These are phyloP conservation scores for Cutaneotrichosporon cavernicola DNA, from an alignment of 1,284 basidiomycete species.

Conservation along the genomic window DNA sequence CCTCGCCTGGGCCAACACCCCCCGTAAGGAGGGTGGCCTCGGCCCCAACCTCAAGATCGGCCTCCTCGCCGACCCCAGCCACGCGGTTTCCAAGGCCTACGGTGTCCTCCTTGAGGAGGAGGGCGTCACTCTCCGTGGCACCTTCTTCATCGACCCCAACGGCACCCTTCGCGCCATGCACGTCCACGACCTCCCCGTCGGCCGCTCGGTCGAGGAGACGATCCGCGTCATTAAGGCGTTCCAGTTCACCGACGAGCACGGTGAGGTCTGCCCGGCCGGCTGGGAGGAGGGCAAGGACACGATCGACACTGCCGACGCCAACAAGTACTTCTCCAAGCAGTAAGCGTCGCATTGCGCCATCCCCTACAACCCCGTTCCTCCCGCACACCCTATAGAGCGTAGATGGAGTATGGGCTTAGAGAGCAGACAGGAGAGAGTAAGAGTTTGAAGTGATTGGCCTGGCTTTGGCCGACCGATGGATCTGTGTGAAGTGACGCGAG, in stretches of 20 bases:
- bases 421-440: neutral
- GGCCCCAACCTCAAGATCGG: conserved; percentile 81
- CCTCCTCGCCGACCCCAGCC: conserved; percentile 56
- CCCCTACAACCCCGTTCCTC: neutral
- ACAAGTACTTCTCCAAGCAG: conserved; percentile 68
- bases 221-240: conserved; percentile 84
- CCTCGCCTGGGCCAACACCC: conserved; percentile 77
- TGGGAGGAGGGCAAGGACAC: conserved; percentile 59
- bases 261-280: conserved; percentile 86
- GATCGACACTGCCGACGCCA: conserved; percentile 57
- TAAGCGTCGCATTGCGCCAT: conserved; percentile 32
- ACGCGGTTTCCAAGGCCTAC: conserved; percentile 62
- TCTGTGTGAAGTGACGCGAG: neutral
- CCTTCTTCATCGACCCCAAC: conserved; percentile 87
- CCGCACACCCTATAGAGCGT: conserved; percentile 15
- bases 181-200: conserved; percentile 84
- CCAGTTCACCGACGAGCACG: conserved; percentile 73
- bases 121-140: conserved; percentile 78
- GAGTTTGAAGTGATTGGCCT: conserved; percentile 5
- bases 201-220: conserved; percentile 86
- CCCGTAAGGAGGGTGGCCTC: conserved; percentile 78
- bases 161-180: conserved; percentile 63
- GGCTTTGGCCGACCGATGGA: conserved; percentile 4
- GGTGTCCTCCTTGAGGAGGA: conserved; percentile 80
- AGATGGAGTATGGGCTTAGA: conserved; percentile 14